Conservation (phyloP, 2,329 filamentous ascomycete genomes). For the Cladosporium sphaerospermum region DNA sequence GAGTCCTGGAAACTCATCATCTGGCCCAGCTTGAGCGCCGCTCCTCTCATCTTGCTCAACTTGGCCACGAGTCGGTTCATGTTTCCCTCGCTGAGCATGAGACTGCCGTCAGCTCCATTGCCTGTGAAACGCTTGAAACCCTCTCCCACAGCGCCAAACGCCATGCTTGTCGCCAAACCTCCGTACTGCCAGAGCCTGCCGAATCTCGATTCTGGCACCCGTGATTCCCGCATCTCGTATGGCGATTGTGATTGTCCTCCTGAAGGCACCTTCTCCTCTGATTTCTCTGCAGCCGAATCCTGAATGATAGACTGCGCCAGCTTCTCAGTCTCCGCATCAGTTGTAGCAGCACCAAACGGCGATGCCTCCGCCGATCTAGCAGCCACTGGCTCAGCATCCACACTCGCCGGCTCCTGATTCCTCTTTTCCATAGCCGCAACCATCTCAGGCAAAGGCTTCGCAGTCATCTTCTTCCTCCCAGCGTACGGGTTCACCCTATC, state of each 20-base stretch:
- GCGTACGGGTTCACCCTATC: slow-evolving; percentile 34
- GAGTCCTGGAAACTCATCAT: slow-evolving; percentile 98
- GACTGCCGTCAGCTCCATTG: slow-evolving; percentile 60
- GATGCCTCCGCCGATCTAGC: neutral
- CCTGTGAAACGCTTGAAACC: slow-evolving; percentile 74
- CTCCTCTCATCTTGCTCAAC: slow-evolving; percentile 91
- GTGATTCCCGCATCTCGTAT: slow-evolving; percentile 79
- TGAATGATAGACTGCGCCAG: slow-evolving; percentile 34
- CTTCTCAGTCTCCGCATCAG: slow-evolving; percentile 32
- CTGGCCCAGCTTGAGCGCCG: slow-evolving; percentile 93
- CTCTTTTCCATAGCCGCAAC: slow-evolving; percentile 23
- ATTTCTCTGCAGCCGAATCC: slow-evolving; percentile 18
- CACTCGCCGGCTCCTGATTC: slow-evolving; percentile 15
- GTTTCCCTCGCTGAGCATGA: slow-evolving; percentile 82
- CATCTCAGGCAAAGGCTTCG: slow-evolving; percentile 30
- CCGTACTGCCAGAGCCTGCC: slow-evolving; percentile 92
- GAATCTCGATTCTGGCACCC: slow-evolving; percentile 80
- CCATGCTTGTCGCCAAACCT: slow-evolving; percentile 88
- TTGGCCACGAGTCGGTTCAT: slow-evolving; percentile 91
- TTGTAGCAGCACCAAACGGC: neutral
- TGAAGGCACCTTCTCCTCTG: neutral
- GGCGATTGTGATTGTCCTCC: slow-evolving; percentile 14
- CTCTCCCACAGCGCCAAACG: slow-evolving; percentile 84
- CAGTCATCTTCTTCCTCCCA: slow-evolving; percentile 23
- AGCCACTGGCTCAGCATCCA: slow-evolving; percentile 2